Percentiles rank a stretch among this genome's conserved stretches.
These are phyloP conservation scores for Elongisporangium senticosum DNA, from an alignment of 352 stramenopile genomes.

Conservation along the genomic window DNA sequence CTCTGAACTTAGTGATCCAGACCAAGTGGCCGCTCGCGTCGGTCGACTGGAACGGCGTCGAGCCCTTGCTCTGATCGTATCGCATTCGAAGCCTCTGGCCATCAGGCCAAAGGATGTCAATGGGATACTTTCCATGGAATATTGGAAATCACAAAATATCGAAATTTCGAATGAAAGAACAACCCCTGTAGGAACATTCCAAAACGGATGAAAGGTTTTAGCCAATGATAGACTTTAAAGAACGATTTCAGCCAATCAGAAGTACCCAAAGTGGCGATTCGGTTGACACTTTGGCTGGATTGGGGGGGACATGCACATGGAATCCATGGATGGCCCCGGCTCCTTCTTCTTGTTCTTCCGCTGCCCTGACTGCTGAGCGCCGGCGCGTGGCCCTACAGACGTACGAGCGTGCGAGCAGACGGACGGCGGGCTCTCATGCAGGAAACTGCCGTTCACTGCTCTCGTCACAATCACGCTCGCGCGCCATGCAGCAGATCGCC, in stretches of 20 bases:
- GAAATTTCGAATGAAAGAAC: not conserved
- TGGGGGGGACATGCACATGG: not conserved
- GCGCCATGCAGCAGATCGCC: not conserved
- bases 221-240: too few relatives aligned
- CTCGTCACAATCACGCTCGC: not conserved
- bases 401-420: too few relatives aligned
- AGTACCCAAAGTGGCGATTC: not conserved
- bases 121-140: not conserved
- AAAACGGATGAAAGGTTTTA: not conserved
- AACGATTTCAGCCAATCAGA: not conserved
- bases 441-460: not conserved
- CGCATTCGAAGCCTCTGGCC: not conserved
- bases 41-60: constrained; percentile 85
- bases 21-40: constrained; percentile 79
- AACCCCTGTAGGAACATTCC: not conserved
- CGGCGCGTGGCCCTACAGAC: not conserved
- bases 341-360: not conserved
- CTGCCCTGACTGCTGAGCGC: not conserved
- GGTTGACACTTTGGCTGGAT: not conserved
- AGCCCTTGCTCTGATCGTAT: constrained; percentile 68
- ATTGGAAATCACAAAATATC: not conserved
- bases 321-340: not conserved
- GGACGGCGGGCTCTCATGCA: not conserved
- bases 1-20: constrained; percentile 86
- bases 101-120: not conserved